Conservation (phyloP, 306 rosid species). For the Luffa acutangula region DNA sequence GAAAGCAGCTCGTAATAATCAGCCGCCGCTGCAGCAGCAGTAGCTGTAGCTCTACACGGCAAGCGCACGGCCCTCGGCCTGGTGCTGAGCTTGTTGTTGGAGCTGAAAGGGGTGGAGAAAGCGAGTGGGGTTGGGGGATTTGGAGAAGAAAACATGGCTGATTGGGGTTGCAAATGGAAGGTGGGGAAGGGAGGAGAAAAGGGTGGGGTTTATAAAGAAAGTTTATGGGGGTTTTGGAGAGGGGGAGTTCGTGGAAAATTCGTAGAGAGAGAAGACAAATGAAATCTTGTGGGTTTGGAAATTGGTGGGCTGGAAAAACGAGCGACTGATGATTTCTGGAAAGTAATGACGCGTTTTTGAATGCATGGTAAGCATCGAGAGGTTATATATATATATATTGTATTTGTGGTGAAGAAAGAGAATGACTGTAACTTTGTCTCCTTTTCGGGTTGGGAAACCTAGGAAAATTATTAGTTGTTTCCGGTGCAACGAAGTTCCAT, state of each 20-base stretch:
- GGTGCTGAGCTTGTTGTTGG: too few relatives aligned
- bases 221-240: too few relatives aligned
- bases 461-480: too few relatives aligned
- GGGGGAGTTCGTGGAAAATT: not conserved
- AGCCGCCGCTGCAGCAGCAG: not conserved
- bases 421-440: not conserved
- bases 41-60: not conserved
- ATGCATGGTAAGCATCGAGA: not conserved
- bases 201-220: not conserved
- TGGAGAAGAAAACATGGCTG: not conserved
- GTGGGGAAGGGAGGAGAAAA: not conserved
- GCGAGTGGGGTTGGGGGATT: not conserved
- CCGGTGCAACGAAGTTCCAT: too few relatives aligned
- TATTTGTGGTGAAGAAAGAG: not conserved
- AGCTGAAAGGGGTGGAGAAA: not conserved
- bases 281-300: not conserved
- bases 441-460: not conserved
- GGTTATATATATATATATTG: not conserved
- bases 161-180: not conserved
- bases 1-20: slow-evolving; percentile 37
- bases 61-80: not conserved
- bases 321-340: not conserved
- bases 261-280: not conserved
- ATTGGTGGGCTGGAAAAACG: not conserved
- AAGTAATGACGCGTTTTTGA: not conserved